These are phyloP conservation scores for Aspergillus baeticus DNA, from an alignment of 495 filamentous ascomycete species.

Conservation along the genomic window DNA sequence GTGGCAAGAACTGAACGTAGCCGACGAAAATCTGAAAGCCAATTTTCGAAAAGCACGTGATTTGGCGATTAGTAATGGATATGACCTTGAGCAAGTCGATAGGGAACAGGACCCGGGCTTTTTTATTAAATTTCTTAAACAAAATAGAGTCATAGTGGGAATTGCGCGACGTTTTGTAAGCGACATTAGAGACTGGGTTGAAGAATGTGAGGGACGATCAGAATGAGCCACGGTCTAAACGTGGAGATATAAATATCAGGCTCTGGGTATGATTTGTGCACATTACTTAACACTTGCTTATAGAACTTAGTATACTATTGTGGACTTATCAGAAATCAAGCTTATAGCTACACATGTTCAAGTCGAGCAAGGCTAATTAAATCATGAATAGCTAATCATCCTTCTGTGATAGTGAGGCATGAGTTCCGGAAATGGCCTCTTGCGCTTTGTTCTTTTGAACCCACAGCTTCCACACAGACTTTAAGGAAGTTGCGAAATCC, in stretches of 20 bases:
- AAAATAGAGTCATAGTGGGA: conserved; percentile 25
- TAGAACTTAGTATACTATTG: too few species aligned
- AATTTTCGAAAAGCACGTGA: conserved; percentile 21
- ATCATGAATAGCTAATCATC: too few species aligned
- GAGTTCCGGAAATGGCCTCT: conserved; percentile 25
- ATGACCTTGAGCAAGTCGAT: conserved; percentile 27
- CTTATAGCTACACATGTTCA: too few species aligned
- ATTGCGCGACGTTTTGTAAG: conserved; percentile 26
- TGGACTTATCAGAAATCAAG: too few species aligned
- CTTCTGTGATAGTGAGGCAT: conserved; percentile 7
- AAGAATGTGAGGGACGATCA: conserved; percentile 15
- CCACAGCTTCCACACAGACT: conserved; percentile 24
- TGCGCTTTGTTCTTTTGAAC: conserved; percentile 20
- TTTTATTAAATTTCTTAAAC: conserved; percentile 14
- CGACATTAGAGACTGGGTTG: conserved; percentile 27
- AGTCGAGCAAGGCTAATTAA: too few species aligned
- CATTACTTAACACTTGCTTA: too few species aligned
- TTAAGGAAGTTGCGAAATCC: conserved; percentile 29
- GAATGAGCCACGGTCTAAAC: not conserved
- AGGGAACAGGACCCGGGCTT: conserved; percentile 28
- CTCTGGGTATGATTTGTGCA: too few species aligned
- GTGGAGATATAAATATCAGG: not conserved
- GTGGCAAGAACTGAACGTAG: conserved; percentile 23
- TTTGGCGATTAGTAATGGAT: conserved; percentile 15
- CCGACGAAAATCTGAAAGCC: conserved; percentile 14